Conservation (phyloP, 257 asterid species). For the Solanum rostratum region DNA sequence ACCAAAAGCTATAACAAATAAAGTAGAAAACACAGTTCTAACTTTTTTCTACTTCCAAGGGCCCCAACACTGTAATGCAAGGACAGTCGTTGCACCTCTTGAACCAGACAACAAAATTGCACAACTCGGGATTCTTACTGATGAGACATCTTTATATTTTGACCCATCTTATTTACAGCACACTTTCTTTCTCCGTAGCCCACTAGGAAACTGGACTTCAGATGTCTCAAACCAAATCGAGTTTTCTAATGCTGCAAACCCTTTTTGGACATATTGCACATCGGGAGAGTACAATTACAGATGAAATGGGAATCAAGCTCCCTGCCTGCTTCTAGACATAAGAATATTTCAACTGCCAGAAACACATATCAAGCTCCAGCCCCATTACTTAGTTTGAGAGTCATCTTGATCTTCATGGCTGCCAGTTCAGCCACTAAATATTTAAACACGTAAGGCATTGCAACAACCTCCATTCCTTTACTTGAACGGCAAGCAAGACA, state of each 20-base stretch:
- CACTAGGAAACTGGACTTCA: background rate
- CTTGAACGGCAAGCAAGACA: conserved; percentile 70
- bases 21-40: background rate
- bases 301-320: background rate
- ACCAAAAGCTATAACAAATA: background rate
- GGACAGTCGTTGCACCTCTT: background rate
- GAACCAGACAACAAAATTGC: background rate
- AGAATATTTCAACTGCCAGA: background rate
- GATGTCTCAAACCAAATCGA: background rate
- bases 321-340: background rate
- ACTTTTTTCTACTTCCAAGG: background rate
- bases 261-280: background rate
- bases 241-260: background rate
- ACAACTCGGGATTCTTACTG: background rate
- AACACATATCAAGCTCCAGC: conserved; percentile 26
- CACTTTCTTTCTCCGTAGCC: background rate
- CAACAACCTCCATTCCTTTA: conserved; percentile 92
- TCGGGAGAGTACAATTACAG: background rate
- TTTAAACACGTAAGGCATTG: conserved; percentile 90
- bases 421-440: conserved; percentile 92
- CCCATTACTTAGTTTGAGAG: conserved; percentile 50
- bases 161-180: background rate
- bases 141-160: background rate
- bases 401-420: conserved; percentile 85
- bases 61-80: background rate